These are phyloP conservation scores for Niebla homalea DNA, from an alignment of 495 filamentous ascomycete species.

Conservation along the genomic window DNA sequence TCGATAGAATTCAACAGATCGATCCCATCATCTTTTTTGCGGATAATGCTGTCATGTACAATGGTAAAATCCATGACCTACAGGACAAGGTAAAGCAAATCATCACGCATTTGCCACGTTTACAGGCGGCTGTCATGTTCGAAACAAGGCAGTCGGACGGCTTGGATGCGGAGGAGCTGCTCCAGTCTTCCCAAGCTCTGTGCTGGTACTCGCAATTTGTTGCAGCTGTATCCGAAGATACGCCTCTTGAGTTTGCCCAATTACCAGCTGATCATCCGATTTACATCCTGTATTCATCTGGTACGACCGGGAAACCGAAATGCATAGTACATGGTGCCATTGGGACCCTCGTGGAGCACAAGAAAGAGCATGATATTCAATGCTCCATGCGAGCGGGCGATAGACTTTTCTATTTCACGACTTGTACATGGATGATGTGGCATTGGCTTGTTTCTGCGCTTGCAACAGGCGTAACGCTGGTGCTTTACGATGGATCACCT, in stretches of 20 bases:
- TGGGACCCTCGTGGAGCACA: constrained; percentile 82
- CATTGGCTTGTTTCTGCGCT: constrained; percentile 83
- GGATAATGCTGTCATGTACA: constrained; percentile 79
- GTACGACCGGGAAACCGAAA: constrained; percentile 83
- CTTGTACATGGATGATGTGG: constrained; percentile 96
- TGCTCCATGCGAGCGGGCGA: constrained; percentile 55
- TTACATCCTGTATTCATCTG: constrained; percentile 78
- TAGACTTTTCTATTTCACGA: constrained; percentile 75
- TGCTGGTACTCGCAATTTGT: constrained; percentile 40
- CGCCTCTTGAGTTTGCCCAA: constrained; percentile 52
- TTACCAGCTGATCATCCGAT: constrained; percentile 72
- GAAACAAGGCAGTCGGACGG: constrained; percentile 40
- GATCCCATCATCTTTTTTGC: constrained; percentile 68
- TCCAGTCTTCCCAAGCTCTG: constrained; percentile 35
- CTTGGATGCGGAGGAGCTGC: constrained; percentile 36
- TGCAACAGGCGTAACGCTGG: constrained; percentile 62
- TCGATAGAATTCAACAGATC: constrained; percentile 75
- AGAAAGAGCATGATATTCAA: constrained; percentile 84
- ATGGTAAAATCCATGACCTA: constrained; percentile 67
- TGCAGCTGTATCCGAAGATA: constrained; percentile 23
- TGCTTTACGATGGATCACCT: constrained; percentile 82
- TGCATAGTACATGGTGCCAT: constrained; percentile 84
- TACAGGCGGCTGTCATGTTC: constrained; percentile 59
- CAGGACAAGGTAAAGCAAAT: constrained; percentile 61
- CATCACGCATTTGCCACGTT: constrained; percentile 43